Conservation (phyloP, 108 stramenopile species). For the Cyclotella sp. region DNA sequence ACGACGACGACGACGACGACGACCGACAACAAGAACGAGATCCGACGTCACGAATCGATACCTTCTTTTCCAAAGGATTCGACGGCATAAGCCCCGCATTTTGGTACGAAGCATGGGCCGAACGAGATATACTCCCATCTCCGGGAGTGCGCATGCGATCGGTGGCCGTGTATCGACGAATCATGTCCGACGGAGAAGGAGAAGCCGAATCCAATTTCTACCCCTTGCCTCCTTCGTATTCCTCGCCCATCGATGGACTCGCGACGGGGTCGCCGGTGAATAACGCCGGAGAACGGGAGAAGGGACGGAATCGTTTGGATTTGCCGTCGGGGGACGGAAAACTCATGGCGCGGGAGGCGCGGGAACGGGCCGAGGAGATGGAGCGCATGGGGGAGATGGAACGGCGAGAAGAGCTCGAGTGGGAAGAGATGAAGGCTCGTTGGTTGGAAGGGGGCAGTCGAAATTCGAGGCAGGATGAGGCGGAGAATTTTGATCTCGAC, state of each 20-base stretch:
- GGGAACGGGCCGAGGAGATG: conserved; percentile 37
- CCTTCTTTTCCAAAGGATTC: conserved; percentile 39
- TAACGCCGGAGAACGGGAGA: background rate
- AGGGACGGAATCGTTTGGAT: conserved; percentile 18
- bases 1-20: conserved; percentile 51
- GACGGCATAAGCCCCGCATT: conserved; percentile 89
- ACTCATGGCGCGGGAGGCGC: conserved; percentile 32
- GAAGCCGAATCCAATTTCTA: conserved; percentile 50
- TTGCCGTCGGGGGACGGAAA: conserved; percentile 43
- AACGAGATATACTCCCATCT: conserved; percentile 58
- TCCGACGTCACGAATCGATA: background rate
- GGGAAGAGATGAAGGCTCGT: conserved; percentile 51
- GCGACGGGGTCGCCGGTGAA: conserved; percentile 11
- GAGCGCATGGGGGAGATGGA: conserved; percentile 48
- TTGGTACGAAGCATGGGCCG: conserved; percentile 79
- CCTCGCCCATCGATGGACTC: conserved; percentile 1
- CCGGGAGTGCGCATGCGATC: conserved; percentile 70
- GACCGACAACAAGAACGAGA: conserved; percentile 2
- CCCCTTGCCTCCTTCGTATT: conserved; percentile 20
- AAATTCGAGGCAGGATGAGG: background rate
- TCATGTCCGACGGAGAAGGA: conserved; percentile 41
- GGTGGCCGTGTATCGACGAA: conserved; percentile 69
- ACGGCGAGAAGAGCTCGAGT: conserved; percentile 44
- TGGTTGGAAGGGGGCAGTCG: conserved; percentile 28
- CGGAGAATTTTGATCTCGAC: background rate